Evolutionary conservation across 495 filamentous ascomycete species (phyloP).

Genomic region (Penicillium malachiteum): DNA sequence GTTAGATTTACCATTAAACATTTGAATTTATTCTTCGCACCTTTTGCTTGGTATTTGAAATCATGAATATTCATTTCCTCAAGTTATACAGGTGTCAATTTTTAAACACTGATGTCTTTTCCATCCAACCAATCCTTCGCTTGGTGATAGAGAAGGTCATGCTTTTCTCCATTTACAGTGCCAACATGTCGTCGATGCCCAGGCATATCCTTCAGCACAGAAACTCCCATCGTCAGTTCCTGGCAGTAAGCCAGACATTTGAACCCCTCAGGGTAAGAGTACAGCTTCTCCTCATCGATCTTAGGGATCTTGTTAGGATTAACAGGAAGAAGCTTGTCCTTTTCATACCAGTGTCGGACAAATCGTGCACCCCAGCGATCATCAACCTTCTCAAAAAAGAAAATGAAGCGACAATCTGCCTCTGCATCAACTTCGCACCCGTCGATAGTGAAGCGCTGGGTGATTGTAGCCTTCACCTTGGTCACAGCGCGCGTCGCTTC

Average conservation of each 20-base stretch:
- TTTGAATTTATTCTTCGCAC: too few relatives aligned
- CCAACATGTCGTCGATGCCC: conserved; percentile 45
- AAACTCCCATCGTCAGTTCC: conserved; percentile 43
- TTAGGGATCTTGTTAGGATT: conserved; percentile 50
- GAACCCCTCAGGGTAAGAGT: conserved; percentile 55
- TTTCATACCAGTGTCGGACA: conserved; percentile 67
- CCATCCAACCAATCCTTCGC: conserved; percentile 51
- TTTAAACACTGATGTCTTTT: conserved; percentile 37
- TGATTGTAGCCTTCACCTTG: conserved; percentile 72
- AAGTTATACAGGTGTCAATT: not conserved
- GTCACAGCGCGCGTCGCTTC: conserved; percentile 55
- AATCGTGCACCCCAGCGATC: conserved; percentile 57
- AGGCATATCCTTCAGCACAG: conserved; percentile 45
- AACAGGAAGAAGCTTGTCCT: conserved; percentile 63
- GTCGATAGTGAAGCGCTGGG: conserved; percentile 58
- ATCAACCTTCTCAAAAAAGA: conserved; percentile 54
- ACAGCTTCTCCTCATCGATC: conserved; percentile 48
- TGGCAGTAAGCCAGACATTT: conserved; percentile 55
- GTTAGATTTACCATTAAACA: too few relatives aligned
- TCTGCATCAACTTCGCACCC: conserved; percentile 56
- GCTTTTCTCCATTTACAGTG: conserved; percentile 40
- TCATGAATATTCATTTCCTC: too few relatives aligned
- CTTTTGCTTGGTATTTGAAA: too few relatives aligned
- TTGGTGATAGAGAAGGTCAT: conserved; percentile 46
- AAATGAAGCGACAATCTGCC: conserved; percentile 62